Evolutionary conservation across 345 rosid species (phyloP), one percentile per base, ranked within the genome.

Genomic region (Abelmoschus esculentus): DNA sequence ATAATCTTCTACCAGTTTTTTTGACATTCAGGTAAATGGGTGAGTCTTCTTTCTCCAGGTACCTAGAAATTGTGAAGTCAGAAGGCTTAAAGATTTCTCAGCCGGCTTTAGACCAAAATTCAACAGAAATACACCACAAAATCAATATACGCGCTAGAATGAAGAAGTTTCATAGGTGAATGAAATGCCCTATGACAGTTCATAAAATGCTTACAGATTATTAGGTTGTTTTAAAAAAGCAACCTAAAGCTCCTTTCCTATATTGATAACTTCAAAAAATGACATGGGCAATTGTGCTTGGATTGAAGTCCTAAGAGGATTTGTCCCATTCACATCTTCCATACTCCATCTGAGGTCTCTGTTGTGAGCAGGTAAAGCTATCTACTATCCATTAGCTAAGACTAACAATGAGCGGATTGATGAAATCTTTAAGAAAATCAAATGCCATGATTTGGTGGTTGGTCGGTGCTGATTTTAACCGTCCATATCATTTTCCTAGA

Each of bases 41-140:
- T 0, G 46, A 4, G 3, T 52, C 29, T 73, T 40, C 67, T 44
- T 66, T 72, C n/a, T 40, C 22, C 86, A 96, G 99, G 72, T 96
- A 96, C 86, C 72, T 96, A 72, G 40, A 72, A 57, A 86, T 96
- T 71, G 90, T 89, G 69, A 92, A 80, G 26, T 22, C 26, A 22
- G 26, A 22, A 22, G 1, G 26, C 26, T 22, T 22, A 22, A 1
- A 22, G 26, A 22, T 1, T 22, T 22, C 26, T 22, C 26, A 22
- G 26, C 26, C 1, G 26, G 26, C 26, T 22, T 22, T 22, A 22
- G 26, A 22, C 1, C 26, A 0, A 22, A 22, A 22, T 22, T 22
- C 26, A 22, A 22, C 26, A 22, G 1, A 22, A 22, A 22, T 22
- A 22, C 26, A 22, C 26, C 26, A 22, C 26, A 22, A 1, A 22